Evolutionary conservation across 2,329 filamentous ascomycete genomes (phyloP), one percentile per base, ranked within the genome.

Genomic region (Dendryphion nanum): DNA sequence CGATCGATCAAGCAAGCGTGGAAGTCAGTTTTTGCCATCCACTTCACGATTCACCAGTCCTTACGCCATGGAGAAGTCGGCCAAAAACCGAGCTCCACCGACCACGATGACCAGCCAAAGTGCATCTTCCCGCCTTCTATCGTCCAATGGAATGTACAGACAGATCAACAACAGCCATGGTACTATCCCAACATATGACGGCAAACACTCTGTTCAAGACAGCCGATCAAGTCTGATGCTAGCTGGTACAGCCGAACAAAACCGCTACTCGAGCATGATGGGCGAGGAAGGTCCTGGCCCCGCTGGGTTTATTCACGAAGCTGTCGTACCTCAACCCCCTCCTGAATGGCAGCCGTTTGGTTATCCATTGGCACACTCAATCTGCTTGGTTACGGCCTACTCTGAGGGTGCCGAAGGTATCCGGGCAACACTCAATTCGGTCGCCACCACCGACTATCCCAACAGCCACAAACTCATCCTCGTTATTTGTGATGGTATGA

Each of bases 381-480:
- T 98, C 61, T 97, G 91, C 66, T 70, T 98, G 49, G 90, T 98
- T 35, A 98, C 94, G 18, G 89, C 89, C 14, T 98, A 98, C 66
- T 98, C 93, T 0, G 93, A 98, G 72, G 93, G 93, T 50, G 88
- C 85, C 48, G 85, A 95, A 43, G 93, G 91, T 58, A 79, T 98
- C 39, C 85, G 93, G 33, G 95, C 90, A 1, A 98, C 93, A 1
- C 73, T 98, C 18, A 90, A 98, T 69, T 98, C 93, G 1, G 85
- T 98, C 61, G 93, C 91, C 34, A 95, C 88, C 69, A 98, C 93
- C 3, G 94, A 98, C 66, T 98, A 98, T 57, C 93, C 93, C 34
- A 98, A 98, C 76, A 97, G 91, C 66, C 94, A 98, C 77, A 98
- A 98, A 70, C 81, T 90, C 18, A 93, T 98, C 53, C 77, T 98